Percentiles rank a stretch among this genome's conserved stretches.
phyloP scores from a whole-genome alignment of 805 yeast species.

The Cyberlindnera misumaiensis region DNA sequence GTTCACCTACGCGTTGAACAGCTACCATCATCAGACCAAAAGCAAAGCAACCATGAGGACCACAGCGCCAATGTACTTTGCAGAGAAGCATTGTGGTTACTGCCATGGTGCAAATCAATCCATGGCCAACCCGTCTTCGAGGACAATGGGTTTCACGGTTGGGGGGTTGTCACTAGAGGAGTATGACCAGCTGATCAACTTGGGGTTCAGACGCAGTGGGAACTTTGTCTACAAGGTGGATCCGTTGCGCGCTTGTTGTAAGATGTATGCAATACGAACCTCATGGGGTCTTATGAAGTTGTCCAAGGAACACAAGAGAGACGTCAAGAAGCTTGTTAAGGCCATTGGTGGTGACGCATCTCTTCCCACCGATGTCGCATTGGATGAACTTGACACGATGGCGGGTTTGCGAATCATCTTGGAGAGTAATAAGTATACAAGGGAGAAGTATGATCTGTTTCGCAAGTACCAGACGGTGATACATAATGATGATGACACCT shows the following conservation, averaged over 20 bases:
- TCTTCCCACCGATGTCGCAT: background rate
- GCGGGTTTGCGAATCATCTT: constrained; percentile 34
- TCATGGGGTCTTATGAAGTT: constrained; percentile 37
- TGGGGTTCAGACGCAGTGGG: constrained; percentile 80
- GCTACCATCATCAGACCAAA: too few relatives aligned
- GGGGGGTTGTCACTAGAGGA: constrained; percentile 28
- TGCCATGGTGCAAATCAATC: constrained; percentile 39
- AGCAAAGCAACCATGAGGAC: constrained; percentile 25
- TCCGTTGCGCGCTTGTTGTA: constrained; percentile 65
- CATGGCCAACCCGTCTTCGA: constrained; percentile 3
- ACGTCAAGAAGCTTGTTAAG: constrained; percentile 47
- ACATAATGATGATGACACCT: constrained; percentile 56
- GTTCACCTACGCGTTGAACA: too few relatives aligned
- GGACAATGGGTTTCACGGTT: constrained; percentile 31
- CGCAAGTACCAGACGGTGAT: constrained; percentile 63
- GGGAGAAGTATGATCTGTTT: constrained; percentile 57
- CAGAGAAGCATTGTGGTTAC: constrained; percentile 59
- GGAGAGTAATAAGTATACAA: constrained; percentile 44
- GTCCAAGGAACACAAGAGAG: constrained; percentile 60
- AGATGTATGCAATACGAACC: constrained; percentile 73
- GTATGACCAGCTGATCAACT: constrained; percentile 61
- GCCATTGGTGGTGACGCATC: background rate
- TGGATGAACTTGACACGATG: background rate
- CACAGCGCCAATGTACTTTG: constrained; percentile 38
- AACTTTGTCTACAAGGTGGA: constrained; percentile 61